These are phyloP conservation scores for Neoboletus subvelutipes DNA, from an alignment of 768 basidiomycete genomes.

Conservation along the genomic window DNA sequence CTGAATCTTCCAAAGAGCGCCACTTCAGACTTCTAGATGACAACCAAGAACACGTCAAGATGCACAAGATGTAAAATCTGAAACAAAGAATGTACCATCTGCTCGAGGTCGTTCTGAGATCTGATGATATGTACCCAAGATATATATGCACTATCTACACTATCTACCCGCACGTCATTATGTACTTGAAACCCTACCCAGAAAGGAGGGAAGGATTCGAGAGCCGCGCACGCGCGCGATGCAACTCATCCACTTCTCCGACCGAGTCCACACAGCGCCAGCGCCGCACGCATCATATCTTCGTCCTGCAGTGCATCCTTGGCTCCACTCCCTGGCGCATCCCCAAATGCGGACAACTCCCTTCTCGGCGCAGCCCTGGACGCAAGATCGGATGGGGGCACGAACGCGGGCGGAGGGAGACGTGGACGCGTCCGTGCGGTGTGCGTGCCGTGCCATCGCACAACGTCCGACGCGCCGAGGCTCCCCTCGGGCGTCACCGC, in stretches of 20 bases:
- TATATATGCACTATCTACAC: slow-evolving; percentile 8
- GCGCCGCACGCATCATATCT: slow-evolving; percentile 69
- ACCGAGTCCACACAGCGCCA: slow-evolving; percentile 60
- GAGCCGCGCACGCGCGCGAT: background rate
- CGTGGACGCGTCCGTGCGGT: slow-evolving; percentile 1
- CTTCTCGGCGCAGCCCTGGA: background rate
- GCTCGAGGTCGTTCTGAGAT: background rate
- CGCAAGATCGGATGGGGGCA: background rate
- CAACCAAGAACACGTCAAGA: background rate
- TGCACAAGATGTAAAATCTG: background rate
- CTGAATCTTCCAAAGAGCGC: background rate
- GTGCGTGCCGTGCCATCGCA: slow-evolving; percentile 33
- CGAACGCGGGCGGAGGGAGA: background rate
- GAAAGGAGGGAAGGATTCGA: background rate
- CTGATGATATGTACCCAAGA: slow-evolving; percentile 15
- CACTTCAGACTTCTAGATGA: background rate
- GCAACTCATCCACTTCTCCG: slow-evolving; percentile 20
- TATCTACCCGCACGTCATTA: slow-evolving; percentile 1
- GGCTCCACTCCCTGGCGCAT: background rate
- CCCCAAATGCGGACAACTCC: background rate
- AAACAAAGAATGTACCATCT: slow-evolving; percentile 1
- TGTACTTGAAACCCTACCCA: too few relatives aligned
- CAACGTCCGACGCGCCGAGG: slow-evolving; percentile 40
- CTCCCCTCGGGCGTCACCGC: slow-evolving; percentile 63
- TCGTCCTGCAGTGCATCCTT: slow-evolving; percentile 45